Evolutionary conservation across 2,329 filamentous ascomycete species (phyloP), one percentile per base, ranked within the genome.

Genomic region (Xylaria polymorpha): DNA sequence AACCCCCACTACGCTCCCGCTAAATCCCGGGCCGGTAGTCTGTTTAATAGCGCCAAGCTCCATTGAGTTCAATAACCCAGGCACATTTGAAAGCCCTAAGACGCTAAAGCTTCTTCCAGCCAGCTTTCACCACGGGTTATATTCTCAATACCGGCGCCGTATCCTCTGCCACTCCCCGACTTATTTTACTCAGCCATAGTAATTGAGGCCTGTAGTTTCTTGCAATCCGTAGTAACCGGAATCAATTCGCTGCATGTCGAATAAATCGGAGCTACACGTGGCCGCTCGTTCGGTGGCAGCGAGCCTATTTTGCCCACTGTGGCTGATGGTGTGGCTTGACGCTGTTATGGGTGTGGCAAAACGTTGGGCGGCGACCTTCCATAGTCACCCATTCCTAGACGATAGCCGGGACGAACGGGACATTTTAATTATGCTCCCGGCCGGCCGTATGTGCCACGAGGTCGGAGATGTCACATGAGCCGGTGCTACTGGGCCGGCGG

Each of bases 271-370:
- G 44, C n/a, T 29, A n/a, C 18, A 29, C 9, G 14, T 32, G 8
- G 3, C 15, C 39, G 61, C 32, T 29, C 15, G 51, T 18, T 20
- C 5, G 20, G 43, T 50, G 3, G n/a, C n/a, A 48, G n/a, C 29
- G 56, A 15, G 8, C 51, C 32, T 35, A 39, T 35, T 56, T 50
- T 55, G 20, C n/a, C 43, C 18, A 29, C 48, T 66, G 63, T 66
- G 63, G 63, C 57, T 44, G 39, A 29, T 46, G n/a, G 55, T 57
- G 63, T 66, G 63, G 63, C 63, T 66, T 60, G 63, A 60, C 48
- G 29, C 29, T 15, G 20, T n/a, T 15, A 25, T 20, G 32, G 32
- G 48, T 29, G 56, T 18, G 48, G 44, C 29, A 20, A 37, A 12
- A 46, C 18, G 37, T 43, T 43, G 25, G 46, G 39, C 29, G 18